Percentiles rank a stretch among this genome's conserved stretches.
Conservation (phyloP, 2,329 filamentous ascomycete species). For the Cladophialophora psammophila region DNA sequence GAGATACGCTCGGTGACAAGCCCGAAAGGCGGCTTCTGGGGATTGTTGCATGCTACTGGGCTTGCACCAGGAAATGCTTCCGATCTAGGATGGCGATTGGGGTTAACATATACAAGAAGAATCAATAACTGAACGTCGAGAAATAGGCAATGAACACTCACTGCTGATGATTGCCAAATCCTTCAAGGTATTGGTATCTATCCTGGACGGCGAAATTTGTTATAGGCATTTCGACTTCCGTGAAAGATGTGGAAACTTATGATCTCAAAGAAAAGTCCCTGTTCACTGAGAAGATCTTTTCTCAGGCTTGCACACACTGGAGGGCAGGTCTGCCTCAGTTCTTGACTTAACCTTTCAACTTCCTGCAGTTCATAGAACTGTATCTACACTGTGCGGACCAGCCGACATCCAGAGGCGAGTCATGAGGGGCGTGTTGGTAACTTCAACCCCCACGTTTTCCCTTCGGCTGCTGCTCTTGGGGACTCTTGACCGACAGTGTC, state of each 20-base stretch:
- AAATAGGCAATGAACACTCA: conserved; percentile 12
- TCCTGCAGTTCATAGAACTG: neutral
- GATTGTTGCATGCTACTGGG: conserved; percentile 49
- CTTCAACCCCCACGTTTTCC: neutral
- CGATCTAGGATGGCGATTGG: conserved; percentile 21
- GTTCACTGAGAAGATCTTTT: neutral
- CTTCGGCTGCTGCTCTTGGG: neutral
- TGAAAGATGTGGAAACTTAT: neutral
- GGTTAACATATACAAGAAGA: neutral
- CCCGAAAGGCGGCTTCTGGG: conserved; percentile 48
- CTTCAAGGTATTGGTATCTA: conserved; percentile 31
- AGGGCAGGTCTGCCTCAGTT: neutral
- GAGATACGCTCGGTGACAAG: conserved; percentile 42
- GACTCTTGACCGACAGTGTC: neutral
- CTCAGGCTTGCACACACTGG: too few relatives aligned
- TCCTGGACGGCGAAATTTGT: conserved; percentile 32
- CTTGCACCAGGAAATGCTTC: conserved; percentile 51
- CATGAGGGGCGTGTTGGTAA: neutral
- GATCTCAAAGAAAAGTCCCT: neutral
- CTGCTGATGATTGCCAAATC: conserved; percentile 36
- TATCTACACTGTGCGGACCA: neutral
- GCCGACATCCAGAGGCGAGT: neutral
- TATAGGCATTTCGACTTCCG: conserved; percentile 17
- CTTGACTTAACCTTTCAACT: neutral
- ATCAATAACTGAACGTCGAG: neutral